phyloP scores from a whole-genome alignment of 2,329 filamentous ascomycete genomes.

The Cercospora sesami region DNA sequence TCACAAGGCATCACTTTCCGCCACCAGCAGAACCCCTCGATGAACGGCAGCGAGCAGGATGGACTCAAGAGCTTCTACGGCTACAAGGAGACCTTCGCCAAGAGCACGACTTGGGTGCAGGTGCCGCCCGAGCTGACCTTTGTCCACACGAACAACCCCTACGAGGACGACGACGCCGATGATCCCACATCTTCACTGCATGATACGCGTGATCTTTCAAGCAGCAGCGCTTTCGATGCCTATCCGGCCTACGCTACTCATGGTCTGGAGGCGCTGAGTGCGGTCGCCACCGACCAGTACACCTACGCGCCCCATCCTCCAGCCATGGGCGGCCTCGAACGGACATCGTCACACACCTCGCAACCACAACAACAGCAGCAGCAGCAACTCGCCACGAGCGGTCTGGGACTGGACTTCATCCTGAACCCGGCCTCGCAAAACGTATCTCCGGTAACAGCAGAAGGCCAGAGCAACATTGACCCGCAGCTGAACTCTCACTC shows the following conservation, averaged over 20 bases:
- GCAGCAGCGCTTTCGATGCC: constrained; percentile 10
- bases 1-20: constrained; percentile 65
- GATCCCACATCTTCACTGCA: not conserved
- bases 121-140: constrained; percentile 63
- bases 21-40: constrained; percentile 68
- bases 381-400: constrained; percentile 19
- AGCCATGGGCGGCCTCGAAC: constrained; percentile 33
- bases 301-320: constrained; percentile 38
- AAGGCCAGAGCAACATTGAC: constrained; percentile 34
- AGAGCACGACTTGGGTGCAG: constrained; percentile 62
- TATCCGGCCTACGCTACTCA: constrained; percentile 43
- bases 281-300: constrained; percentile 50
- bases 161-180: constrained; percentile 48
- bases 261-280: constrained; percentile 57
- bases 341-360: constrained; percentile 19
- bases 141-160: constrained; percentile 62
- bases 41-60: constrained; percentile 55
- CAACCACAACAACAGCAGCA: constrained; percentile 26
- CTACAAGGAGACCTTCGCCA: constrained; percentile 65
- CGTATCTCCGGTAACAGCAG: constrained; percentile 37
- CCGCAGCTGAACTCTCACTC: constrained; percentile 33
- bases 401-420: constrained; percentile 57
- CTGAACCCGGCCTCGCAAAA: constrained; percentile 49
- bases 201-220: not conserved
- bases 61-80: constrained; percentile 63